These are phyloP conservation scores for Grosmannia clavigera DNA, from an alignment of 2,329 filamentous ascomycete genomes.

Conservation along the genomic window DNA sequence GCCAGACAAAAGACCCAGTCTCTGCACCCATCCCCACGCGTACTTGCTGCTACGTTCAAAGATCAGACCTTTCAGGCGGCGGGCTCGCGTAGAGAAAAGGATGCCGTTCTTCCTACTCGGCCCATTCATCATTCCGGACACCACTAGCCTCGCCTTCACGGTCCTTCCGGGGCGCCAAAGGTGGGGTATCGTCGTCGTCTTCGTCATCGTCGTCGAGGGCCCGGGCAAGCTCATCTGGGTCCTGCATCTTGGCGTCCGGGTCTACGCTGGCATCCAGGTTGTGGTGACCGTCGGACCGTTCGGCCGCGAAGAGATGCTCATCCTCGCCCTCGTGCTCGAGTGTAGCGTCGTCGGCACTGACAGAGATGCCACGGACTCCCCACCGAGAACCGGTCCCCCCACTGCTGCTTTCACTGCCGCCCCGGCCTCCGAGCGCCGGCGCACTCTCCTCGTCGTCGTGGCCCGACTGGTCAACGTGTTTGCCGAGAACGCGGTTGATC, in stretches of 20 bases:
- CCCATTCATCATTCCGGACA: constrained; percentile 15
- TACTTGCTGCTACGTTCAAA: background rate
- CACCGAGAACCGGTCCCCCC: constrained; percentile 45
- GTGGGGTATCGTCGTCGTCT: constrained; percentile 32
- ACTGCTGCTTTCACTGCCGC: constrained; percentile 21
- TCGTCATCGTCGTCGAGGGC: constrained; percentile 39
- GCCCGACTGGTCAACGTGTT: constrained; percentile 37
- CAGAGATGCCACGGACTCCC: constrained; percentile 52
- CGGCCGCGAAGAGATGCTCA: constrained; percentile 11
- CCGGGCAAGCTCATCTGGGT: constrained; percentile 51
- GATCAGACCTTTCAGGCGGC: background rate
- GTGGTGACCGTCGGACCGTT: constrained; percentile 25
- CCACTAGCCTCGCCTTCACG: constrained; percentile 2
- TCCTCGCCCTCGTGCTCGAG: constrained; percentile 34
- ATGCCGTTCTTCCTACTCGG: constrained; percentile 2
- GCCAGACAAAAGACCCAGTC: background rate
- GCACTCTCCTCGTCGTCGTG: constrained; percentile 44
- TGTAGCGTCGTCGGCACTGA: constrained; percentile 52
- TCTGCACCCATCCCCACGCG: background rate
- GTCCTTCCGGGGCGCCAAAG: constrained; percentile 1
- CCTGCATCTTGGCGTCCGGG: constrained; percentile 53
- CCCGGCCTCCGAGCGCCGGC: constrained; percentile 26
- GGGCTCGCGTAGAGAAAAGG: background rate
- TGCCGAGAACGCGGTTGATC: constrained; percentile 63
- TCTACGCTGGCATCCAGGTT: constrained; percentile 37